Evolutionary conservation across 2,329 filamentous ascomycete species (phyloP), one percentile per base, ranked within the genome.

Genomic region (Madurella mycetomatis): DNA sequence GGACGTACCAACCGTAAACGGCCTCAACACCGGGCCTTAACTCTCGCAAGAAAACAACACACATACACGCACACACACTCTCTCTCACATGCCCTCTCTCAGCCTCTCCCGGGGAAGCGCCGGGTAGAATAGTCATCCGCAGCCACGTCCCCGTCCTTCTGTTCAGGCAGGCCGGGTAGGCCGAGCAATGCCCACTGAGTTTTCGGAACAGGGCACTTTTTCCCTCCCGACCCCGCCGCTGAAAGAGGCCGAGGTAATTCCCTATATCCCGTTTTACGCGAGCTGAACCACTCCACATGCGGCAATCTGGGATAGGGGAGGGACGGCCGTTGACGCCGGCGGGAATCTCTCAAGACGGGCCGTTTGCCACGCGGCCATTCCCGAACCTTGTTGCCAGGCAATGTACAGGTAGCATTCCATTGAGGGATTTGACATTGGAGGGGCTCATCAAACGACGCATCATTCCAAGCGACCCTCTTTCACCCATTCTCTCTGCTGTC

Each of bases 321-420:
- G 34, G 11, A 37, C 11, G 34, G 34, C 34, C 34, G 34, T 37
- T 37, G 34, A 9, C 13, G 13, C 13, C 34, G 34, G 34, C 34
- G 31, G 9, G 17, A 32, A 43, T 39, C 32, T 37, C 17, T 8
- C 11, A 50, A 30, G 7, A 47, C 51, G 55, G 51, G 47, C 55
- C 55, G 55, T 53, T 47, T 53, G 39, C 37, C 47, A 15, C 45
- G 46, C 54, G 50, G 54, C 25, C 54, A 47, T 51, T 56, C 54
- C 54, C 50, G 54, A 56, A 51, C 50, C 54, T 56, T 53, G 47
- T 47, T 44, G 25, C 11, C 42, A 49, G 34, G 41, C 47, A 41
- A 46, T 15, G 54, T n/a, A n/a, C n/a, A n/a, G n/a, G n/a, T 49
- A 18, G 46, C 49, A 53, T 56, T 47, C 54, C 39, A 39, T 5